A percentile compares a stretch with the other conserved stretches of the same genome.
Conservation (phyloP, 805 yeast species). For the Kregervanrija fluxuum region DNA sequence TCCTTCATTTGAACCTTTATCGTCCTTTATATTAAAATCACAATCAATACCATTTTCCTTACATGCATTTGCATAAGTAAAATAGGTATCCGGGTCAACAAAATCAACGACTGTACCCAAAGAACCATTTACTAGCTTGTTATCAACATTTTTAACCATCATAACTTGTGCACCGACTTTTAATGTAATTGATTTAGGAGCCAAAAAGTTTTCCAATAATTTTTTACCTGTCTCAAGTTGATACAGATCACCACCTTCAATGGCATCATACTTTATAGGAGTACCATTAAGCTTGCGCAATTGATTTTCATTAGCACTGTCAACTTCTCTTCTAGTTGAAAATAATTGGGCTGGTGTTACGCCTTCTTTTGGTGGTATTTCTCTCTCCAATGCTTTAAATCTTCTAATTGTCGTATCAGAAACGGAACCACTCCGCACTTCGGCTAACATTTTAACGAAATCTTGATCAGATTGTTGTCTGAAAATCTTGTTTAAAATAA, state of each 20-base stretch:
- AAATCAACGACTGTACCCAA: constrained; percentile 52
- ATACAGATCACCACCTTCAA: constrained; percentile 44
- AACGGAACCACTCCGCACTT: constrained; percentile 59
- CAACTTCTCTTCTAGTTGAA: constrained; percentile 69
- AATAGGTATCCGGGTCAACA: constrained; percentile 43
- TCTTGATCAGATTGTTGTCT: constrained; percentile 69
- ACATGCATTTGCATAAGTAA: constrained; percentile 27
- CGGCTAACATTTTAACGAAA: constrained; percentile 69
- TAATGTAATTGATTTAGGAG: constrained; percentile 48
- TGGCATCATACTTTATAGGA: constrained; percentile 36
- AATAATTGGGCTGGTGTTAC: constrained; percentile 69
- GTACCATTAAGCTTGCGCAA: constrained; percentile 40
- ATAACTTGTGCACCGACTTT: constrained; percentile 76
- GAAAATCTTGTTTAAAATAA: constrained; percentile 58
- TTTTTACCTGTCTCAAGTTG: constrained; percentile 37
- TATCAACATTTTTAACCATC: constrained; percentile 73
- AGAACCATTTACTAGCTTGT: constrained; percentile 68
- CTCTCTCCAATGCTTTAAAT: constrained; percentile 47
- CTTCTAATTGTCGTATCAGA: constrained; percentile 38
- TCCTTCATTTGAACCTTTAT: constrained; percentile 9
- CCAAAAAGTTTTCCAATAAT: constrained; percentile 50
- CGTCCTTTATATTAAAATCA: neutral
- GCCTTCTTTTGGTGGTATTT: constrained; percentile 44
- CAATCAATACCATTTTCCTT: constrained; percentile 6
- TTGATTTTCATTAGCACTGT: constrained; percentile 49